Percentiles rank a stretch among this genome's conserved stretches.
phyloP scores from a whole-genome alignment of 176 grass and related monocot genomes.

The Poa pratensis region DNA sequence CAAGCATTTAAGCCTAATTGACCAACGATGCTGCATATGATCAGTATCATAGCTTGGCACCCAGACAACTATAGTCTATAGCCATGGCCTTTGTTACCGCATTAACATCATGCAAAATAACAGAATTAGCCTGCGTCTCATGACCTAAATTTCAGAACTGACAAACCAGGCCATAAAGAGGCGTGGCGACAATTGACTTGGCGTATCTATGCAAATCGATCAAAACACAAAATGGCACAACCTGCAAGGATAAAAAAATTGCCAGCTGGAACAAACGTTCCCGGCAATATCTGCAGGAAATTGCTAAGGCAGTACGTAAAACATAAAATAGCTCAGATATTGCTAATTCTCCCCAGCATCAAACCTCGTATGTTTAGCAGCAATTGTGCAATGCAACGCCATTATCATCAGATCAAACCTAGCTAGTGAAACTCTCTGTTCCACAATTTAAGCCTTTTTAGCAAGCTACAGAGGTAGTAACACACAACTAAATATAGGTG shows the following conservation, averaged over 20 bases:
- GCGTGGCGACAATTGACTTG: neutral
- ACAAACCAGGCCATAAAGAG: no score
- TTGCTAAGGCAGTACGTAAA: neutral
- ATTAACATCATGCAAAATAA: no score
- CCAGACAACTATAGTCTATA: no score
- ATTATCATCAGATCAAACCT: neutral
- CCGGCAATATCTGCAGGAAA: neutral
- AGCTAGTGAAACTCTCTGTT: neutral
- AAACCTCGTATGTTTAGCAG: neutral
- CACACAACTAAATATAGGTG: neutral
- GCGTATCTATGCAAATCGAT: neutral
- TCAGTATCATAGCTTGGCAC: no score
- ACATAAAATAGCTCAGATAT: neutral
- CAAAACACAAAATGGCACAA: neutral
- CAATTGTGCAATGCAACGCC: neutral
- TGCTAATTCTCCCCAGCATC: constrained; percentile 4
- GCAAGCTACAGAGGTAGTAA: neutral
- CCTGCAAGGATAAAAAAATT: neutral
- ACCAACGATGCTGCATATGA: no score
- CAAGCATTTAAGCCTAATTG: no score
- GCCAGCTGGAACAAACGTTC: neutral
- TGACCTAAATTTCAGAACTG: no score
- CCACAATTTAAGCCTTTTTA: no score
- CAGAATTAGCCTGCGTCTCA: no score
- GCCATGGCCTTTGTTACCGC: no score